Evolutionary conservation across 805 yeast genomes (phyloP), one percentile per base, ranked within the genome.

Genomic region (Starmerella powellii): DNA sequence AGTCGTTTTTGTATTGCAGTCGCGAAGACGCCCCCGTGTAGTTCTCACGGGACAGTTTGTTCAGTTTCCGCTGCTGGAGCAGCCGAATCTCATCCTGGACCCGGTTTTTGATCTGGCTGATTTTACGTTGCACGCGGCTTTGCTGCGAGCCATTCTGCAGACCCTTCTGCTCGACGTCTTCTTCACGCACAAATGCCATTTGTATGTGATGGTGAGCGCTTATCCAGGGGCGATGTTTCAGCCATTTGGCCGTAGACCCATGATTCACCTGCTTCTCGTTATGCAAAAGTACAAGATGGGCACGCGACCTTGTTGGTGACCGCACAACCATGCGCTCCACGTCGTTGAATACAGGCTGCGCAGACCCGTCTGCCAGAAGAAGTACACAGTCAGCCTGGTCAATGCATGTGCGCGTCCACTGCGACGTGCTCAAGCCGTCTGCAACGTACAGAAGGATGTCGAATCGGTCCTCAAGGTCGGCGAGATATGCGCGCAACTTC

Each of bases 301-400:
- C 82, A 54, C 94, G 68, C 0, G 96, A 93, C 0, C 91, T 76
- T 0, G 94, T 80, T 49, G 79, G 81, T 31, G 79, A 69, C 49
- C 80, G 78, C 21, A 85, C 68, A 11, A 88, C 61, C 19, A 86
- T 59, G 38, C 80, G 67, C 60, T 88, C 98, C 56, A 77, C 86
- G 40, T 86, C 96, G 4, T 97, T 95, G 33, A 84, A 68, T 24
- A 72, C 73, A 0, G 91, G 78, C 23, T 73, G 72, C 16, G 77
- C 73, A 6, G 71, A 66, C 0, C 95, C 93, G 63, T 88, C 87
- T 0, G 96, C 96, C 13, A 91, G 61, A 15, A 91, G 64, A 26
- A 91, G 64, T n/a, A 88, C 76, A 64, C 96, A 87, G 60, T 88
- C 97, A 15, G 95, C 97, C 60, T 88, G 96, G 8, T 87, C 76